Percentiles rank a stretch among this genome's conserved stretches.
phyloP scores from a whole-genome alignment of 768 basidiomycete genomes.

The Galerina sulciceps region DNA sequence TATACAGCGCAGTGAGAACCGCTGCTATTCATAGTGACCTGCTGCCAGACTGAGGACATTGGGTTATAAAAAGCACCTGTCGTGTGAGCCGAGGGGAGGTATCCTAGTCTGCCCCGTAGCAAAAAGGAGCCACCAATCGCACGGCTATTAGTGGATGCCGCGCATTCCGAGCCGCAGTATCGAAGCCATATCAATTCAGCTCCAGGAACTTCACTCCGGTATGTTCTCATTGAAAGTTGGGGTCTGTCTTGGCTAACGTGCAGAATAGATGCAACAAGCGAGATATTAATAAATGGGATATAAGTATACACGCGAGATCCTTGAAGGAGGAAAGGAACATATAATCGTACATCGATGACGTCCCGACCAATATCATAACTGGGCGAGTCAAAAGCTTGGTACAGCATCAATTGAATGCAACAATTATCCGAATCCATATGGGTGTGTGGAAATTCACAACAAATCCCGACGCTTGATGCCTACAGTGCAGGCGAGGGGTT shows the following conservation, averaged over 20 bases:
- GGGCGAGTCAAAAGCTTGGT: neutral
- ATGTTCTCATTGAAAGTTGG: neutral
- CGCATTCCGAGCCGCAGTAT: constrained; percentile 9
- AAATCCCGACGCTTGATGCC: constrained; percentile 69
- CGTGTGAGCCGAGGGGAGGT: constrained; percentile 8
- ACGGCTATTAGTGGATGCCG: constrained; percentile 5
- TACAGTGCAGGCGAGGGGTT: constrained; percentile 74
- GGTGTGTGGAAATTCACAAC: constrained; percentile 9
- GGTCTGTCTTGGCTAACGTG: neutral
- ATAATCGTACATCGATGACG: neutral
- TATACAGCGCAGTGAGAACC: constrained; percentile 22
- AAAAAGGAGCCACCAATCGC: neutral
- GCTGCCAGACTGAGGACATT: neutral
- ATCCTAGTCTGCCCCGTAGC: neutral
- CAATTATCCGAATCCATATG: neutral
- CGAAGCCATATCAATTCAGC: neutral
- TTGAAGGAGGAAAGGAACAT: neutral
- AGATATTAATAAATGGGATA: neutral
- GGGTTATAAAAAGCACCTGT: neutral
- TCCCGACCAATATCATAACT: neutral
- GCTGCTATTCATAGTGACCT: constrained; percentile 12
- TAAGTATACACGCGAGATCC: neutral
- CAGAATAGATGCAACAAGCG: neutral
- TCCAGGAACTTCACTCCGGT: neutral
- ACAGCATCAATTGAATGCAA: neutral